Conservation (phyloP, 305 asterid genomes). For the Fraxinus sp. region DNA sequence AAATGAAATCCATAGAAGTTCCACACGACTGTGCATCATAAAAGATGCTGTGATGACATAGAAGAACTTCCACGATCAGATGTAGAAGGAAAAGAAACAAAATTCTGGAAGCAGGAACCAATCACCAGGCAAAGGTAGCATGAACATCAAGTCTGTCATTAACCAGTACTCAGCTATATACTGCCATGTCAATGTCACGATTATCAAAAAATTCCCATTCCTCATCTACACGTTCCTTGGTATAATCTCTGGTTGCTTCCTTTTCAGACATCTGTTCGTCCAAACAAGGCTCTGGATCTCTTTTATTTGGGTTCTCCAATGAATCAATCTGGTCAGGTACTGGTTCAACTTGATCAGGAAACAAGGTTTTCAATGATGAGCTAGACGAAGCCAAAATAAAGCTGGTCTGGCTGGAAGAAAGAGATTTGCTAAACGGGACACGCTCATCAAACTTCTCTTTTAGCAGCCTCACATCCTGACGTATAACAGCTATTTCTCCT, state of each 20-base stretch:
- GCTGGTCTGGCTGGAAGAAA: constrained; percentile 65
- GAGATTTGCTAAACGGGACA: constrained; percentile 64
- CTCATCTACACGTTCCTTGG: constrained; percentile 41
- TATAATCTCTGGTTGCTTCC: constrained; percentile 24
- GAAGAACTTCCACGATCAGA: neutral
- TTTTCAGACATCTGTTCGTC: constrained; percentile 26
- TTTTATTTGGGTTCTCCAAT: constrained; percentile 18
- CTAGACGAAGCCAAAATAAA: constrained; percentile 53
- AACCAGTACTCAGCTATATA: neutral
- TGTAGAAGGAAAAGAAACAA: neutral
- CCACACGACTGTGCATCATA: neutral
- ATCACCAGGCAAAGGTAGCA: neutral
- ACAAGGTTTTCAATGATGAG: constrained; percentile 40
- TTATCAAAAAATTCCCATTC: constrained; percentile 70
- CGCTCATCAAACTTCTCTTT: constrained; percentile 62
- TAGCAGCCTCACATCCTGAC: constrained; percentile 67
- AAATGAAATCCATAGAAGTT: neutral
- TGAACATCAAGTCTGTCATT: neutral
- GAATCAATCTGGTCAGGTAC: constrained; percentile 27
- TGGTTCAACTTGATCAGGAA: constrained; percentile 35
- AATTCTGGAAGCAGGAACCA: neutral
- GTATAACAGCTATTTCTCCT: constrained; percentile 80
- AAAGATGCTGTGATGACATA: neutral
- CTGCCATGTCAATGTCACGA: constrained; percentile 22
- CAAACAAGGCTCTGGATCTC: constrained; percentile 7